Percentiles rank a stretch among this genome's conserved stretches.
These are phyloP conservation scores for Purpureocillium lavendulum DNA, from an alignment of 2,329 filamentous ascomycete species.

Conservation along the genomic window DNA sequence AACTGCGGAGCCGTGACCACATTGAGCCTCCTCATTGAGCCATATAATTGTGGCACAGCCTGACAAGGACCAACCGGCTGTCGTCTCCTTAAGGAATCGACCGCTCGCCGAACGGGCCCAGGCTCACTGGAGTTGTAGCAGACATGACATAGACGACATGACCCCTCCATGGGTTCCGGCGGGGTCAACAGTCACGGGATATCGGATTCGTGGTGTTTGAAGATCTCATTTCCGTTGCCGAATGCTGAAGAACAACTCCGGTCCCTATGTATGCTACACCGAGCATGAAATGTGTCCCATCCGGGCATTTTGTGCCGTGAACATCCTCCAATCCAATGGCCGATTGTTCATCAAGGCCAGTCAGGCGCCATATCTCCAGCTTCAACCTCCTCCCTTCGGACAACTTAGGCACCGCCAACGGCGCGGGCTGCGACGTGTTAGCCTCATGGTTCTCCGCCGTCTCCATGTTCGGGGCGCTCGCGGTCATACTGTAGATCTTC, in stretches of 20 bases:
- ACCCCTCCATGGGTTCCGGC: neutral
- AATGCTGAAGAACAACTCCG: constrained; percentile 27
- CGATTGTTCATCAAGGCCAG: constrained; percentile 26
- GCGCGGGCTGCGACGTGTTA: constrained; percentile 46
- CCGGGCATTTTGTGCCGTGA: constrained; percentile 25
- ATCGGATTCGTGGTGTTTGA: constrained; percentile 11
- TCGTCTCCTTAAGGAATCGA: too few relatives aligned
- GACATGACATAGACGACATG: too few relatives aligned
- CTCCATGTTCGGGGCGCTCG: constrained; percentile 2
- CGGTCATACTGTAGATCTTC: constrained; percentile 82
- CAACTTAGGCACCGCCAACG: constrained; percentile 41
- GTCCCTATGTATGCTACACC: constrained; percentile 27
- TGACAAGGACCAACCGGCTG: too few relatives aligned
- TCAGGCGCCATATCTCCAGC: constrained; percentile 29
- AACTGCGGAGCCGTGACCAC: too few relatives aligned
- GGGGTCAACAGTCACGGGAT: neutral
- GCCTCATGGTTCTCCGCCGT: constrained; percentile 5
- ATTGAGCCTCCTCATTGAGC: too few relatives aligned
- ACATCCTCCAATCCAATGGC: constrained; percentile 24
- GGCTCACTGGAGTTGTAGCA: too few relatives aligned
- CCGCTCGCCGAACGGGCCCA: too few relatives aligned
- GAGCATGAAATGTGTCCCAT: constrained; percentile 32
- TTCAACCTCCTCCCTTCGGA: constrained; percentile 21
- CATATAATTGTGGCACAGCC: too few relatives aligned
- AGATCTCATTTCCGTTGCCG: constrained; percentile 30